Conservation (phyloP, 345 rosid species). For the Citropsis articulata region DNA sequence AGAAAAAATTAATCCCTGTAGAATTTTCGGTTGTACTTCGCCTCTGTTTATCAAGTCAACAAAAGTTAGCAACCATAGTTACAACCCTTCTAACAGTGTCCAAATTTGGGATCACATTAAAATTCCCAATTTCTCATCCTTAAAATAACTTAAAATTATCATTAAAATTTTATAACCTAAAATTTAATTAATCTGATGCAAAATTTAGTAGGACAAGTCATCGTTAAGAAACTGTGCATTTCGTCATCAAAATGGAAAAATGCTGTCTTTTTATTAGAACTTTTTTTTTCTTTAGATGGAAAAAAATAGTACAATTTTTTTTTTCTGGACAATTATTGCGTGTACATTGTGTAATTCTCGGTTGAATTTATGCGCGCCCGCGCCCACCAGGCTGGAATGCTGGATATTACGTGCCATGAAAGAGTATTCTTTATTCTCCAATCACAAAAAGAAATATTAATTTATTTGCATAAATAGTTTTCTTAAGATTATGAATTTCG, state of each 20-base stretch:
- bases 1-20: no score
- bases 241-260: background rate
- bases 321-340: background rate
- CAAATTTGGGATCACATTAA: background rate
- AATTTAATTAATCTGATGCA: no score
- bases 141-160: background rate
- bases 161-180: no score
- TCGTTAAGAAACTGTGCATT: no score
- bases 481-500: background rate
- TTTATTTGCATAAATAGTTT: background rate
- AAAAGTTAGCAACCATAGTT: no score
- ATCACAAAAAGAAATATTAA: background rate
- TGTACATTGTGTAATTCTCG: background rate
- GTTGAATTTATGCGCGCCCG: background rate
- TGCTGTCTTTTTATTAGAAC: no score
- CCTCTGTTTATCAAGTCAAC: no score
- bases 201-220: background rate
- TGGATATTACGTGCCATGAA: background rate
- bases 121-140: background rate
- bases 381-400: background rate
- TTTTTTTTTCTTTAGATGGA: no score
- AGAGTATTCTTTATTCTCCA: background rate
- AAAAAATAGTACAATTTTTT: background rate
- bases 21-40: no score
- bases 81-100: background rate